These are phyloP conservation scores for Emericellopsis terricola DNA, from an alignment of 495 filamentous ascomycete genomes.

Conservation along the genomic window DNA sequence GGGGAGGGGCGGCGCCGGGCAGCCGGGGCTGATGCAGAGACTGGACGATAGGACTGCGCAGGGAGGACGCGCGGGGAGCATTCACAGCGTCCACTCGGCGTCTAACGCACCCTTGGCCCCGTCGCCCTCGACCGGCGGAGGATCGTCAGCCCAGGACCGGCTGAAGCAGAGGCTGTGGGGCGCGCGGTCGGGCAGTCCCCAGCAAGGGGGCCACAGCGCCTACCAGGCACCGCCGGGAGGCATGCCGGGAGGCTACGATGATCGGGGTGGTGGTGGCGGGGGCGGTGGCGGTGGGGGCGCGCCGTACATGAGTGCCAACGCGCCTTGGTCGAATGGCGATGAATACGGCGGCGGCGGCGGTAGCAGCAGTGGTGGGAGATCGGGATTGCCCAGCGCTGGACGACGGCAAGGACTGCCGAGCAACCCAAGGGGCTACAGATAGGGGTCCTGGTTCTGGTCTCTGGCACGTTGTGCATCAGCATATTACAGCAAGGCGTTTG, in stretches of 20 bases:
- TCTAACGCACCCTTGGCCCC: slow-evolving; percentile 22
- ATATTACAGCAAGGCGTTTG: too few relatives aligned
- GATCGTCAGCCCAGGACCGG: slow-evolving; percentile 25
- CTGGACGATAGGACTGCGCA: slow-evolving; percentile 7
- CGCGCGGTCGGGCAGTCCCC: slow-evolving; percentile 23
- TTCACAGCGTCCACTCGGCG: slow-evolving; percentile 22
- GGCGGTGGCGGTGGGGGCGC: slow-evolving; percentile 15
- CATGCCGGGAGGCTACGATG: slow-evolving; percentile 9
- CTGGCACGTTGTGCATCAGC: too few relatives aligned
- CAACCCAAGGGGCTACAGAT: slow-evolving; percentile 19
- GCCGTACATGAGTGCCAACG: slow-evolving; percentile 27
- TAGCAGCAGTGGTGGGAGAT: slow-evolving; percentile 15
- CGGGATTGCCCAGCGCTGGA: slow-evolving; percentile 11
- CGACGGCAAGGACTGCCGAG: slow-evolving; percentile 29
- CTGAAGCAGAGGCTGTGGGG: slow-evolving; percentile 31
- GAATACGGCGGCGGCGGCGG: slow-evolving; percentile 19
- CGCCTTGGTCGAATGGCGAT: slow-evolving; percentile 23
- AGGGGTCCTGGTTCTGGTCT: too few relatives aligned
- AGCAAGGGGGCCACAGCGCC: slow-evolving; percentile 16
- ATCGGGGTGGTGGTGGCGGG: slow-evolving; percentile 11
- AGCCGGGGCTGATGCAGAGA: slow-evolving; percentile 4
- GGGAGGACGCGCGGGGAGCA: slow-evolving; percentile 6
- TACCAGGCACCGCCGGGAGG: slow-evolving; percentile 19
- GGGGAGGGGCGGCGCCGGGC: slow-evolving; percentile 15
- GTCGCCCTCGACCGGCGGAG: slow-evolving; percentile 10